Evolutionary conservation across 371 early-diverging fungal species (phyloP).

Genomic region (Nematocida parisii): DNA sequence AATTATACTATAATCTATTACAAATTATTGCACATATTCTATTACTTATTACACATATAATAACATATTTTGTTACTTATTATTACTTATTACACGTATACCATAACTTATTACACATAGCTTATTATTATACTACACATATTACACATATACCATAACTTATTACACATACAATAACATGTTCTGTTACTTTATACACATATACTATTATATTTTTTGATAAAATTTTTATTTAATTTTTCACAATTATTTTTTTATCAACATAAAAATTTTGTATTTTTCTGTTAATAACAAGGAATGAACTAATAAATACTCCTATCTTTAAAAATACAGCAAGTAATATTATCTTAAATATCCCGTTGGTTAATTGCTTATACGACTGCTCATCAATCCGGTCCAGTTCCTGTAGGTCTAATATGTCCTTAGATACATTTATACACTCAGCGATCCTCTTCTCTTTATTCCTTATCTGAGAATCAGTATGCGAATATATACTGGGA

Average conservation of each 20-base stretch:
- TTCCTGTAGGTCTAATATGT: slow-evolving; percentile 60
- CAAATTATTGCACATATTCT: no score
- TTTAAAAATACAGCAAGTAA: slow-evolving; percentile 59
- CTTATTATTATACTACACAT: no score
- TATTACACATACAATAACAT: no score
- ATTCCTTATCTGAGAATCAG: slow-evolving; percentile 63
- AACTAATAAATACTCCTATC: slow-evolving; percentile 59
- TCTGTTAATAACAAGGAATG: slow-evolving; percentile 63
- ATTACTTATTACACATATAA: no score
- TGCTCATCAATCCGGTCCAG: slow-evolving; percentile 61
- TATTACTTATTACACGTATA: no score
- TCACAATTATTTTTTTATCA: slow-evolving; percentile 62
- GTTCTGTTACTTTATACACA: no score
- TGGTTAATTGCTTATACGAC: slow-evolving; percentile 52
- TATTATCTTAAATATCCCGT: slow-evolving; percentile 59
- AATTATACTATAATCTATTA: no score
- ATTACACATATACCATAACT: no score
- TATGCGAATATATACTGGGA: slow-evolving; percentile 62
- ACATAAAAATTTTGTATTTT: slow-evolving; percentile 65
- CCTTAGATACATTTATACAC: slow-evolving; percentile 58
- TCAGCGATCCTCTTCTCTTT: slow-evolving; percentile 60
- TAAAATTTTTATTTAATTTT: slow-evolving; percentile 22
- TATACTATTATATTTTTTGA: no score
- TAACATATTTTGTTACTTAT: no score
- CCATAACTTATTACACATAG: no score